Conservation (phyloP, 2,329 filamentous ascomycete species). For the Fusarium sambucinum region DNA sequence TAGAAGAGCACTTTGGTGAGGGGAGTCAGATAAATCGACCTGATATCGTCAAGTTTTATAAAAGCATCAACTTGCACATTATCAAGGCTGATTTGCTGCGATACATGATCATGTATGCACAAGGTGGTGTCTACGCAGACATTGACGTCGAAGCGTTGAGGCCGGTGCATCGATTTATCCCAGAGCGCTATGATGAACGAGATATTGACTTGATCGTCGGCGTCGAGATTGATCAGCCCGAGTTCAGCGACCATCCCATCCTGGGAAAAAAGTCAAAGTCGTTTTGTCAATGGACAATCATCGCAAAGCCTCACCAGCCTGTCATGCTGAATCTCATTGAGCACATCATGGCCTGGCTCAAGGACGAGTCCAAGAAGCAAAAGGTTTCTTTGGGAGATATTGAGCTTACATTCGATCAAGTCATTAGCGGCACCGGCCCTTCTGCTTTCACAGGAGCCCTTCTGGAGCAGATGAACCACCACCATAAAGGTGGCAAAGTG, state of each 20-base stretch:
- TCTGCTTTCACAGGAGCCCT: slow-evolving; percentile 77
- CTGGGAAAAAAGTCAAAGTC: slow-evolving; percentile 76
- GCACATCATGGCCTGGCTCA: slow-evolving; percentile 75
- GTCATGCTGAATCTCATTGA: slow-evolving; percentile 77
- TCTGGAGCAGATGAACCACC: slow-evolving; percentile 70
- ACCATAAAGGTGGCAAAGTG: slow-evolving; percentile 55
- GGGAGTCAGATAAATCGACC: slow-evolving; percentile 73
- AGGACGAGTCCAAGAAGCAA: slow-evolving; percentile 69
- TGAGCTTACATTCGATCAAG: slow-evolving; percentile 77
- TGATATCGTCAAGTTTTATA: slow-evolving; percentile 73
- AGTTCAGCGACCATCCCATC: slow-evolving; percentile 72
- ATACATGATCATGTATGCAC: slow-evolving; percentile 78
- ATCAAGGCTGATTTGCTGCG: slow-evolving; percentile 75
- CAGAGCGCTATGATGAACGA: slow-evolving; percentile 68
- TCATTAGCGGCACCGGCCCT: slow-evolving; percentile 78
- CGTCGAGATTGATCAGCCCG: slow-evolving; percentile 77
- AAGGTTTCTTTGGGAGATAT: slow-evolving; percentile 69
- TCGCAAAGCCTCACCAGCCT: slow-evolving; percentile 73
- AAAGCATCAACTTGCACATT: slow-evolving; percentile 70
- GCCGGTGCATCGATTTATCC: slow-evolving; percentile 54
- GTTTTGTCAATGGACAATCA: slow-evolving; percentile 82
- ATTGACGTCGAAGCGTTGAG: slow-evolving; percentile 55
- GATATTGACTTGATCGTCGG: slow-evolving; percentile 79
- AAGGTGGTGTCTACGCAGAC: slow-evolving; percentile 79
- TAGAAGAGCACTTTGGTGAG: slow-evolving; percentile 75